Percentiles rank a stretch among this genome's conserved stretches.
Conservation (phyloP, 441 rosid genomes). For the Mallotus japonicus region DNA sequence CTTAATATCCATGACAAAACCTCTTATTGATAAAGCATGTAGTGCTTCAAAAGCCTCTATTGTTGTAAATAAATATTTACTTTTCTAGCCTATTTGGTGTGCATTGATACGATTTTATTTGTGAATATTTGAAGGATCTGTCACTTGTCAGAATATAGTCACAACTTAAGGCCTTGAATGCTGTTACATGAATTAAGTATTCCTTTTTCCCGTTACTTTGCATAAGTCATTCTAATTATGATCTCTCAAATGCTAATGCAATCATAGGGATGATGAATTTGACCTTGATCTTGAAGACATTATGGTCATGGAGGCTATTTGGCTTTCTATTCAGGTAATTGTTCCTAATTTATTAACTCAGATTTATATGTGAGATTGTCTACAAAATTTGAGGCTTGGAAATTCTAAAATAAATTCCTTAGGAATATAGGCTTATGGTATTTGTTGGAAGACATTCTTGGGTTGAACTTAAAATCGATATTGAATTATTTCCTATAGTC, state of each 20-base stretch:
- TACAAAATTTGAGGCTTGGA: constrained; percentile 1
- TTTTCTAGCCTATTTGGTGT: neutral
- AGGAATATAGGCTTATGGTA: neutral
- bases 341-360: neutral
- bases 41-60: neutral
- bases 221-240: constrained; percentile 1
- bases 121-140: neutral
- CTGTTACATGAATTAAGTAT: neutral
- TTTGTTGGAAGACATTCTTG: neutral
- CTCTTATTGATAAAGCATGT: neutral
- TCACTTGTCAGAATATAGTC: neutral
- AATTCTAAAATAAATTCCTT: neutral
- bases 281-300: constrained; percentile 93
- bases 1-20: no score
- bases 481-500: neutral
- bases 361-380: constrained; percentile 4
- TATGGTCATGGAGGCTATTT: constrained; percentile 96
- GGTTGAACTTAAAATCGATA: neutral
- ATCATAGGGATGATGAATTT: constrained; percentile 77
- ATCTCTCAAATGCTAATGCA: constrained; percentile 11
- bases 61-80: neutral
- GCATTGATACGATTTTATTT: neutral
- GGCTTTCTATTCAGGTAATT: constrained; percentile 92
- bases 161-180: neutral
- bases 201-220: constrained; percentile 3